Conservation (phyloP, 2,329 filamentous ascomycete species). For the Myriosclerotinia scirpicola region DNA sequence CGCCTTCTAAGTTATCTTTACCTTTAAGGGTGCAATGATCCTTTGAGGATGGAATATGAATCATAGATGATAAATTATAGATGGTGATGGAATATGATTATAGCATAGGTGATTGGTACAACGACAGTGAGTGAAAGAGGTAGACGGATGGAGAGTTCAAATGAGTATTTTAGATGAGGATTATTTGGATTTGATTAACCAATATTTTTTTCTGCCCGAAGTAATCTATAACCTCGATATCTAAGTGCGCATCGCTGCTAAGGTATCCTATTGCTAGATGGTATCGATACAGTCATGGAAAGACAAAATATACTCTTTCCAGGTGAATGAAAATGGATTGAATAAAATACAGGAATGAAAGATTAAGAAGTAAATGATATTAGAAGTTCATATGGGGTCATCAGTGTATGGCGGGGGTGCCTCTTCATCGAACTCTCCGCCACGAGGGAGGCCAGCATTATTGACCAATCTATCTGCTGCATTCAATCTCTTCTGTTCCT, state of each 20-base stretch:
- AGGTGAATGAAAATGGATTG: neutral
- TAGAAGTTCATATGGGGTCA: slow-evolving; percentile 30
- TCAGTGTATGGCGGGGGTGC: slow-evolving; percentile 37
- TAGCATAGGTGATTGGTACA: too few species aligned
- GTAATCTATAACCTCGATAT: neutral
- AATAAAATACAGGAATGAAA: neutral
- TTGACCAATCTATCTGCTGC: slow-evolving; percentile 26
- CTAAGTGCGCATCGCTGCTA: neutral
- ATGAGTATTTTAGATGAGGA: too few species aligned
- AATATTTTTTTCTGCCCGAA: too few species aligned
- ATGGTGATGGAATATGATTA: too few species aligned
- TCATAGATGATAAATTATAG: too few species aligned
- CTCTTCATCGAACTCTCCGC: slow-evolving; percentile 30
- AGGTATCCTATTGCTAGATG: neutral
- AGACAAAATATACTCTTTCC: neutral
- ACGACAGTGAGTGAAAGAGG: too few species aligned
- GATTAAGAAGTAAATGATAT: neutral
- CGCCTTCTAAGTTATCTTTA: too few species aligned
- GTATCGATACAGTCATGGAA: neutral
- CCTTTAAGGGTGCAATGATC: too few species aligned
- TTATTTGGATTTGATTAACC: too few species aligned
- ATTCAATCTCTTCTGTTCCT: slow-evolving; percentile 49
- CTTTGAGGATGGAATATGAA: too few species aligned
- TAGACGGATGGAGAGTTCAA: too few species aligned
- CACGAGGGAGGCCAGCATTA: slow-evolving; percentile 17